Percentiles rank a stretch among this genome's conserved stretches.
phyloP scores from a whole-genome alignment of 2,329 filamentous ascomycete species.

The Paecilomyces formosus region DNA sequence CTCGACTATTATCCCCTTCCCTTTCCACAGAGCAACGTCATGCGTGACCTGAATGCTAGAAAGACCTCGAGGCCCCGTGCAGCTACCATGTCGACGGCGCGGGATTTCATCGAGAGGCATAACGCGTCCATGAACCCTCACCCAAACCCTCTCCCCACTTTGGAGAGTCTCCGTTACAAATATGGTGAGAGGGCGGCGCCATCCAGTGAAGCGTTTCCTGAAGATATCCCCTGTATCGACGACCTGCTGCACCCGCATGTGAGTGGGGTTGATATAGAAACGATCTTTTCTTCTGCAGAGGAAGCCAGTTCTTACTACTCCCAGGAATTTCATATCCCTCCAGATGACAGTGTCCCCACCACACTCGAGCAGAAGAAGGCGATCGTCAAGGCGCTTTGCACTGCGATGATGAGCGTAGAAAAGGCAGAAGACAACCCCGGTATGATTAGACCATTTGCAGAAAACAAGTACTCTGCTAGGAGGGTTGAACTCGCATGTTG shows the following conservation, averaged over 20 bases:
- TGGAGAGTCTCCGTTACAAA: background rate
- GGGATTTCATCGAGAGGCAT: background rate
- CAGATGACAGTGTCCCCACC: background rate
- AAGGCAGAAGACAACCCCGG: constrained; percentile 20
- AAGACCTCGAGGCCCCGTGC: background rate
- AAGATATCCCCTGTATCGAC: background rate
- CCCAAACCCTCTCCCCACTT: background rate
- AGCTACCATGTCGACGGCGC: background rate
- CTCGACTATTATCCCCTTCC: background rate
- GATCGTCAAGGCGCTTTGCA: constrained; percentile 20
- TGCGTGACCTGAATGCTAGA: background rate
- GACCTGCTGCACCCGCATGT: constrained; percentile 6
- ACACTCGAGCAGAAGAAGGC: background rate
- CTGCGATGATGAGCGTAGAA: constrained; percentile 24
- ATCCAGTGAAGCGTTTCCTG: background rate
- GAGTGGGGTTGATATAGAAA: constrained; percentile 2
- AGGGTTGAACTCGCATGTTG: constrained; percentile 25
- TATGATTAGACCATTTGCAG: constrained; percentile 24
- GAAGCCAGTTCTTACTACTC: constrained; percentile 10
- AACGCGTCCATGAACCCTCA: background rate
- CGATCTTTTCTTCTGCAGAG: constrained; percentile 11
- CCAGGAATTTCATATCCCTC: background rate
- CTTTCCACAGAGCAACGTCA: background rate
- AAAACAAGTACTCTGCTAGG: constrained; percentile 13
- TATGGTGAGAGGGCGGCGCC: background rate